Conservation (phyloP, 2,329 filamentous ascomycete genomes). For the Paracamarosporium sp. region DNA sequence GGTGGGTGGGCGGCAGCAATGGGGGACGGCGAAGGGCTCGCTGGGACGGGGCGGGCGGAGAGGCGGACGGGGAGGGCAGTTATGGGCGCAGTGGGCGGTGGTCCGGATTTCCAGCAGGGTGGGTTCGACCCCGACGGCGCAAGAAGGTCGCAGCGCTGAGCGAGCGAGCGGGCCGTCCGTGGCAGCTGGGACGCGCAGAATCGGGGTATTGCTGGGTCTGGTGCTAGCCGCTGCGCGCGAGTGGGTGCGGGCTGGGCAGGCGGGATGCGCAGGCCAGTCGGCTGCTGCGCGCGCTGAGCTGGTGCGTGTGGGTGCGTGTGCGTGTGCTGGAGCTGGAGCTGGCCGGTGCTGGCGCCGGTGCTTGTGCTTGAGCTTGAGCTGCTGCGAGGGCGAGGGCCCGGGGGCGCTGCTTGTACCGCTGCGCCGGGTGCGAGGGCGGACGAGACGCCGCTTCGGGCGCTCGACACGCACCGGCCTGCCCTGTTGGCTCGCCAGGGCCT, state of each 20-base stretch:
- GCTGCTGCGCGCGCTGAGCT: too few species aligned
- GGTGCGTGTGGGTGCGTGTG: too few species aligned
- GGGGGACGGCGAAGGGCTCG: too few species aligned
- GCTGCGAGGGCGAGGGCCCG: not conserved
- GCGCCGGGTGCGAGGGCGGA: slow-evolving; percentile 1
- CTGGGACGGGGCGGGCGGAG: not conserved
- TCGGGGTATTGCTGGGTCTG: slow-evolving; percentile 15
- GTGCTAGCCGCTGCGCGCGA: not conserved
- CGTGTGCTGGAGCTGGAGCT: too few species aligned
- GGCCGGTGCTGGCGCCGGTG: too few species aligned
- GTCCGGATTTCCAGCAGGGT: slow-evolving; percentile 31
- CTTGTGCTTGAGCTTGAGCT: too few species aligned
- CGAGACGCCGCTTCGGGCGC: slow-evolving; percentile 1
- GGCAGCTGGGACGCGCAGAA: slow-evolving; percentile 20
- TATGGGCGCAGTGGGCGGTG: slow-evolving; percentile 18
- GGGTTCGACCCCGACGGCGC: slow-evolving; percentile 36
- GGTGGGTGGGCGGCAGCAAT: not conserved
- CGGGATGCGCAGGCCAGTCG: not conserved
- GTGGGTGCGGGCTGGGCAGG: not conserved
- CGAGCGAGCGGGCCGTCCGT: slow-evolving; percentile 26
- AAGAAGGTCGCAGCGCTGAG: slow-evolving; percentile 29
- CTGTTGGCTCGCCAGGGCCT: slow-evolving; percentile 1
- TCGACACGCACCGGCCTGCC: too few species aligned
- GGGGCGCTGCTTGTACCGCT: not conserved
- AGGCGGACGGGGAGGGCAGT: slow-evolving; percentile 6